Evolutionary conservation across 1,139 yeast species (phyloP), one percentile per base, ranked within the genome.

Genomic region (Candida pseudocylindracea): DNA sequence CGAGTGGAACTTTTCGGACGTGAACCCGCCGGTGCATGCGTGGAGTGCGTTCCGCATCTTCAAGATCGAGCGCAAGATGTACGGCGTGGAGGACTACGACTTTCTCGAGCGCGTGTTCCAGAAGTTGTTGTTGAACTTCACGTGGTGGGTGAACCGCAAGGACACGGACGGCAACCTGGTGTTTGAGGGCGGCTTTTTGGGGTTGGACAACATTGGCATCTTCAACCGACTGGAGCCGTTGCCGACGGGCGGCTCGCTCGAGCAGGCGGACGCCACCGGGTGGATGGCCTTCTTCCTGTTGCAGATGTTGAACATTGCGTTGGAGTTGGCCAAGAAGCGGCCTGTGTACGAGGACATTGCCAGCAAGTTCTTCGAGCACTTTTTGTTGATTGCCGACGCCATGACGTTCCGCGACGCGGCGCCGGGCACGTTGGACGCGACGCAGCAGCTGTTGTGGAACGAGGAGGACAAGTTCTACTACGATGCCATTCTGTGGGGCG

Each of bases 121-220:
- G 51, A 85, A 85, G 50, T 63, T 85, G 43, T 55, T 85, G 49
- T 60, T 85, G 39, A 85, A 85, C 53, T 85, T 85, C 53, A 81
- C 95, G 24, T 85, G 96, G 96, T 85, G 96, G 96, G 95, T 85
- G 36, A 85, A 85, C 54, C 65, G 94, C 48, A 85, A 85, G 49
- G 96, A 85, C 53, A 55, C 65, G 7, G 78, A 74, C 39, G 96
- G 95, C 39, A 76, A 79, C 45, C 85, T 85, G 43, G 79, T 85
- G 28, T 85, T 85, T 48, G 93, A 80, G 54, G 96, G 96, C 41
- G 96, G 96, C 0, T 85, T 85, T 54, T 62, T 85, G 36, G 96
- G 96, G 7, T 61, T 85, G 38, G 96, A 85, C 54, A 85, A 85
- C 51, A 85, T 85, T 53, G 95, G 96, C 42, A 63, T 85, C 38